Conservation (phyloP, 1,139 yeast species). For the Pichia sp. region DNA sequence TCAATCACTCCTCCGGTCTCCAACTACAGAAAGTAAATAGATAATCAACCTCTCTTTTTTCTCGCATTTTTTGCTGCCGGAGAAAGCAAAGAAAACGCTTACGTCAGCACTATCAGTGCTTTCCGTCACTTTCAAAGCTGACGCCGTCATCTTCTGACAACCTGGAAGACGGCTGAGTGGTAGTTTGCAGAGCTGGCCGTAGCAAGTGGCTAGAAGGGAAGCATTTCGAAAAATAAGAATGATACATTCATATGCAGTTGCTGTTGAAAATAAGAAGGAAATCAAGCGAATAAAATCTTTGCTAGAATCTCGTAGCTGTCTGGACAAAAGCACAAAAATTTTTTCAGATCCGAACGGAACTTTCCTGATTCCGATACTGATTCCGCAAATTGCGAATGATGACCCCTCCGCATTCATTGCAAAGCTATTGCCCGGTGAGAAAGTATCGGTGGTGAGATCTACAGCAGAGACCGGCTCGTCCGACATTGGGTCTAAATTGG, state of each 20-base stretch:
- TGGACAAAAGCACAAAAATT: conserved; percentile 13
- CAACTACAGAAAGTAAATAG: neutral
- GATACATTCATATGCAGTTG: neutral
- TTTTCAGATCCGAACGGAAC: conserved; percentile 1
- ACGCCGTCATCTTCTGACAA: no score
- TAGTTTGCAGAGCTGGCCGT: no score
- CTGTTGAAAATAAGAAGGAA: neutral
- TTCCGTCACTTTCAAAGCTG: neutral
- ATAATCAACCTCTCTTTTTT: neutral
- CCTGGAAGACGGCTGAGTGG: no score
- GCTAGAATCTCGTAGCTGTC: neutral
- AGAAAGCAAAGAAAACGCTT: neutral
- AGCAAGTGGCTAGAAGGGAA: no score
- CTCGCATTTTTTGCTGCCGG: neutral
- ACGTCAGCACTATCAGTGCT: neutral
- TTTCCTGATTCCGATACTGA: conserved; percentile 5
- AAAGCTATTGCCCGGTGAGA: neutral
- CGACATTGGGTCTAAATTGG: neutral
- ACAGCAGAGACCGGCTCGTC: neutral
- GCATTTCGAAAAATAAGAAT: no score
- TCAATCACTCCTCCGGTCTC: neutral
- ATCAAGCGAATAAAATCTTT: conserved; percentile 5
- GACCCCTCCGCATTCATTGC: neutral
- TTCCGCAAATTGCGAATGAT: neutral
- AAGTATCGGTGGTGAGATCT: neutral